Conservation (phyloP, 208 protist species). For the Trypanosoma caninum region DNA sequence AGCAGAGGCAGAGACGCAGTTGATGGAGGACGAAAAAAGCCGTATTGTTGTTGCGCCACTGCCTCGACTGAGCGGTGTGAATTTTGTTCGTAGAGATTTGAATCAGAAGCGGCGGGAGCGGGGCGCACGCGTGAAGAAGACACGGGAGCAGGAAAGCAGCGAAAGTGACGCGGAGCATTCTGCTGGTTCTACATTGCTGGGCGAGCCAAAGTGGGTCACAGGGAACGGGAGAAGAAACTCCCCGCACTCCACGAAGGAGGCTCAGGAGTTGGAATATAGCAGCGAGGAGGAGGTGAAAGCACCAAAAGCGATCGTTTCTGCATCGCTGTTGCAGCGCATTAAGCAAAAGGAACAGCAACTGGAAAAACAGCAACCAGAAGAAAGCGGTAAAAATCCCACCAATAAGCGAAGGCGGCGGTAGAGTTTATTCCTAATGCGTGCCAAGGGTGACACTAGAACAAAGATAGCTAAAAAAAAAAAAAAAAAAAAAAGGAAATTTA, state of each 20-base stretch:
- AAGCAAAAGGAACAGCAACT: not conserved
- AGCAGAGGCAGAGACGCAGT: not conserved
- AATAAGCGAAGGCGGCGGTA: too few relatives aligned
- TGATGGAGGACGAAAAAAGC: slow-evolving; percentile 4
- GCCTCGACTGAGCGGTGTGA: not conserved
- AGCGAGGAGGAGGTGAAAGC: not conserved
- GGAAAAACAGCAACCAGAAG: not conserved
- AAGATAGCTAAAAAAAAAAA: too few relatives aligned
- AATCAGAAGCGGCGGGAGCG: not conserved
- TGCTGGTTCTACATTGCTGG: not conserved
- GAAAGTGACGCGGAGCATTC: too few relatives aligned
- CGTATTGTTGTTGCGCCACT: slow-evolving; percentile 1
- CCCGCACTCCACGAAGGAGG: not conserved
- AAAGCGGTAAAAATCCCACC: too few relatives aligned
- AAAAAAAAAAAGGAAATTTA: too few relatives aligned
- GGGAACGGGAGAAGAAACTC: not conserved
- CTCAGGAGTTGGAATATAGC: not conserved
- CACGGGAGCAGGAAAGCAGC: too few relatives aligned
- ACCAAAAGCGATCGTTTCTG: not conserved
- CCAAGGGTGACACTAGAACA: too few relatives aligned
- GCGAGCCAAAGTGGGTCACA: not conserved
- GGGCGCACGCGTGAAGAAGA: not conserved
- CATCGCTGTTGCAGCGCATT: slow-evolving; percentile 13
- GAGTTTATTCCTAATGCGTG: too few relatives aligned
- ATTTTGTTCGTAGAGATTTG: not conserved